Base-by-base conservation (phyloP, 805 yeast genomes). In the Starmerella potacharoeniae region DNA sequence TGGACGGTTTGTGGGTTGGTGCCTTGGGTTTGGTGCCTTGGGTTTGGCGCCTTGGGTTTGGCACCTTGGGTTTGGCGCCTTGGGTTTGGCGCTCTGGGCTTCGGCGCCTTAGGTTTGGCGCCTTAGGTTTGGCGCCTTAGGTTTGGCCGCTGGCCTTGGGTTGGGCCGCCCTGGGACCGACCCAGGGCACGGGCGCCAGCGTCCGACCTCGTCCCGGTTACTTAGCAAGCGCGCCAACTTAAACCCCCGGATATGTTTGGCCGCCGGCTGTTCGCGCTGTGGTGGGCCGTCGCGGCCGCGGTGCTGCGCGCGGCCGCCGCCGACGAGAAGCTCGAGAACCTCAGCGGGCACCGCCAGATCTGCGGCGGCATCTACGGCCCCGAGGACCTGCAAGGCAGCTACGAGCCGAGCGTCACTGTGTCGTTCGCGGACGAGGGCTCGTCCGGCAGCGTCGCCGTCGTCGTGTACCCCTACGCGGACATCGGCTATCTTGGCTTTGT, bases 281-380 rank as follows among this genome's bases (percentile, higher is more conserved):
- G 47, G 34, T 45, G 54, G 51, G 40, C 30, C 22, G 28, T 17
- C 9, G 39, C 36, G 35, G 40, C 40, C 42, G 62, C 58, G 13
- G 51, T 57, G 45, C 43, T 48, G 17, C 33, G 61, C 57, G 11
- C 33, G 43, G 51, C 43, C 13, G 65, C 64, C 49, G 65, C 62
- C 49, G 60, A 60, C 17, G 51, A 51, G 44, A 30, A 40, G 10
- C 57, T 62, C 52, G 47, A 59, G 10, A 74, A 87, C 59, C 76
- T 77, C 47, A 68, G 77, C 14, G 69, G 64, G 10, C 71, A 77
- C 49, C 74, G 82, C 16, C 93, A 86, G 64, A 79, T 80, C 30
- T 91, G 98, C 68, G 77, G 89, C 5, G 98, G 98, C 37, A 84
- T 91, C 82, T 91, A 91, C 71, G 78, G 90, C 54, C 82, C 82